Conservation (phyloP, 2,329 filamentous ascomycete genomes). For the Nigrograna mackinnonii region DNA sequence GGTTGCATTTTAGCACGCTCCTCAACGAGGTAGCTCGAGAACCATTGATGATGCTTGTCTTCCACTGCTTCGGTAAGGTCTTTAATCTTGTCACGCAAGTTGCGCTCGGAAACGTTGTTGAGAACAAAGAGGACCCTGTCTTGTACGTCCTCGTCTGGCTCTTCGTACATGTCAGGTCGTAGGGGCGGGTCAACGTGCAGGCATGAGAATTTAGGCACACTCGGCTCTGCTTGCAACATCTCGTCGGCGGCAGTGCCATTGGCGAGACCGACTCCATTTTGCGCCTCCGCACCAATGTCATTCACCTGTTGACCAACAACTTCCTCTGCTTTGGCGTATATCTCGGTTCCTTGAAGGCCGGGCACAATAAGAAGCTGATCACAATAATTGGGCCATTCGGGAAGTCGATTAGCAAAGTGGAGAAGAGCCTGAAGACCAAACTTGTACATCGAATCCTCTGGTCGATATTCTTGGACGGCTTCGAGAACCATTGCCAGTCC, state of each 20-base stretch:
- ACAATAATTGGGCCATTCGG: constrained; percentile 96
- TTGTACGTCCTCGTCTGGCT: constrained; percentile 82
- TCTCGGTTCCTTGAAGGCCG: constrained; percentile 80
- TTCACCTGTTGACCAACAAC: constrained; percentile 71
- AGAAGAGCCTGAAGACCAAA: constrained; percentile 95
- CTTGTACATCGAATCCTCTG: constrained; percentile 93
- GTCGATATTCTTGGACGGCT: constrained; percentile 81
- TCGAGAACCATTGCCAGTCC: constrained; percentile 98
- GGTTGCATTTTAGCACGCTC: constrained; percentile 96
- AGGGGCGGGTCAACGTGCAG: constrained; percentile 75
- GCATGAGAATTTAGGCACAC: constrained; percentile 73
- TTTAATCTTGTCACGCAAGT: constrained; percentile 79
- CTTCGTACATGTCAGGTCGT: constrained; percentile 69
- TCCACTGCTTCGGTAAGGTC: constrained; percentile 81
- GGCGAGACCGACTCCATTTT: constrained; percentile 57
- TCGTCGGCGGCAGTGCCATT: constrained; percentile 73
- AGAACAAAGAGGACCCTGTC: constrained; percentile 94
- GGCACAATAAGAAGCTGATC: constrained; percentile 81
- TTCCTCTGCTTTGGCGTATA: constrained; percentile 80
- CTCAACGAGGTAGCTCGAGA: constrained; percentile 91
- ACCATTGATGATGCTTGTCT: constrained; percentile 90
- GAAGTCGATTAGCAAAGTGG: constrained; percentile 79
- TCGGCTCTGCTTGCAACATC: constrained; percentile 60
- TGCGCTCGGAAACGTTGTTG: constrained; percentile 93
- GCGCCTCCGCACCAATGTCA: constrained; percentile 54